A percentile compares a stretch with the other conserved stretches of the same genome.
Evolutionary conservation across 768 basidiomycete genomes (phyloP).

Genomic region (Suillus spraguei): DNA sequence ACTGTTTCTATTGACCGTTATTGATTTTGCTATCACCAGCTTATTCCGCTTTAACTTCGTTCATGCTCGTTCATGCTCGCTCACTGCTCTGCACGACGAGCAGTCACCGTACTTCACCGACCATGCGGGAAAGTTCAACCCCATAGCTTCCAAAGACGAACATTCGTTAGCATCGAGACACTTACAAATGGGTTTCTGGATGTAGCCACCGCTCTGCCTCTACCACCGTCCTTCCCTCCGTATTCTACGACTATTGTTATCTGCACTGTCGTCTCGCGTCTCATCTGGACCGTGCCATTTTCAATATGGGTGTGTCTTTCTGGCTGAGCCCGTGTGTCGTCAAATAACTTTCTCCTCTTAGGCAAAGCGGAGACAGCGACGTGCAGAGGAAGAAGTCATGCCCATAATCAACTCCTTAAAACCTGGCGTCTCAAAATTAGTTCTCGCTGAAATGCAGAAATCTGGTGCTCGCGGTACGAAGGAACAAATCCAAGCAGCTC

Average conservation of each 20-base stretch:
- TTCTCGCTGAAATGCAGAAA: conserved; percentile 52
- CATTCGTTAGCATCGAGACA: conserved; percentile 27
- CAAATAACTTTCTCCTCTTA: conserved; percentile 30
- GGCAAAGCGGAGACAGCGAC: conserved; percentile 63
- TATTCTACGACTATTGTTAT: conserved; percentile 80
- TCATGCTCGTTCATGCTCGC: conserved; percentile 27
- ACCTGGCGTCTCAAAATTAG: conserved; percentile 37
- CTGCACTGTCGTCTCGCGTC: conserved; percentile 60
- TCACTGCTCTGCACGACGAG: conserved; percentile 18
- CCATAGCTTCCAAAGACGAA: conserved; percentile 21
- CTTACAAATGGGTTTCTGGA: conserved; percentile 73
- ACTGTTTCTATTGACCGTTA: background rate
- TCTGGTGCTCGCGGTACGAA: conserved; percentile 58
- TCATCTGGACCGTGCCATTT: conserved; percentile 63
- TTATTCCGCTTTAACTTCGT: background rate
- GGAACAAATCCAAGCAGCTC: conserved; percentile 48
- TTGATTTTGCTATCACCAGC: background rate
- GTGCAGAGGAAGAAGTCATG: conserved; percentile 60
- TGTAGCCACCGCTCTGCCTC: conserved; percentile 72
- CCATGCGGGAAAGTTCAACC: conserved; percentile 14
- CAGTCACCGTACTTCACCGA: conserved; percentile 14
- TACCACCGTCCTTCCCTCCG: conserved; percentile 65
- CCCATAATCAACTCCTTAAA: conserved; percentile 57
- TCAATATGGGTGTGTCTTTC: conserved; percentile 66
- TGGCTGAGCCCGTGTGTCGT: conserved; percentile 2